Conservation (phyloP, 2,329 filamentous ascomycete genomes). For the Botrytis hyacinthi region DNA sequence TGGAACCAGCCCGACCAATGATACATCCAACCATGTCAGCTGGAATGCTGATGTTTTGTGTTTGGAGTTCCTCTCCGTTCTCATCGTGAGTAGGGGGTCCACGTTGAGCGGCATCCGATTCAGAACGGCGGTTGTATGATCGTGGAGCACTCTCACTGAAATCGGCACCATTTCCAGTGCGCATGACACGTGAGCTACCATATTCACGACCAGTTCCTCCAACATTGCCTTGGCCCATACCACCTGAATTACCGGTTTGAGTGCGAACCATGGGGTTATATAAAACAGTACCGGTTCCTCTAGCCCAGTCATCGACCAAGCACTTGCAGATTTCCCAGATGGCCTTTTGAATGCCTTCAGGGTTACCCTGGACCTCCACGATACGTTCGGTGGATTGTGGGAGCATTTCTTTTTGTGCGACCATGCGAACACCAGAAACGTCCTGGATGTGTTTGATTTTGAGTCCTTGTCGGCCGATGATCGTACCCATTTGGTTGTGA, state of each 20-base stretch:
- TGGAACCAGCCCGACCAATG: slow-evolving; percentile 90
- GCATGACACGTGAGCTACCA: slow-evolving; percentile 72
- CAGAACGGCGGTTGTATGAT: slow-evolving; percentile 74
- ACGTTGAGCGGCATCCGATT: slow-evolving; percentile 75
- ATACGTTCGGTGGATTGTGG: slow-evolving; percentile 98
- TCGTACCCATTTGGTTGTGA: slow-evolving; percentile 99
- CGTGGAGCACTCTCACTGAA: slow-evolving; percentile 81
- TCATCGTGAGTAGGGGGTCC: slow-evolving; percentile 88
- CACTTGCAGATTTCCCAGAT: slow-evolving; percentile 99
- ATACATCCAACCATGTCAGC: slow-evolving; percentile 99
- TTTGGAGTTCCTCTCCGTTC: slow-evolving; percentile 96
- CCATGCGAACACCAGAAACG: slow-evolving; percentile 94
- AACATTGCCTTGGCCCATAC: slow-evolving; percentile 48
- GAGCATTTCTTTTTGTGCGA: slow-evolving; percentile 99
- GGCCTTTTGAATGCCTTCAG: slow-evolving; percentile 92
- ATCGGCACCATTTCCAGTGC: slow-evolving; percentile 94
- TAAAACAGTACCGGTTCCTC: slow-evolving; percentile 91
- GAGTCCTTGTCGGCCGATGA: slow-evolving; percentile 91
- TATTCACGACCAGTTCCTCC: slow-evolving; percentile 52
- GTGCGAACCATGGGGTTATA: slow-evolving; percentile 96
- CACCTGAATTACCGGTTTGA: slow-evolving; percentile 53
- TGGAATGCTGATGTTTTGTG: slow-evolving; percentile 98
- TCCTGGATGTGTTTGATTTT: slow-evolving; percentile 99
- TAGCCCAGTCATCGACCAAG: slow-evolving; percentile 95
- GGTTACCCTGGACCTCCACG: slow-evolving; percentile 92